Evolutionary conservation across 139 green algal genomes (phyloP).

Genomic region (Asterochloris sp.): DNA sequence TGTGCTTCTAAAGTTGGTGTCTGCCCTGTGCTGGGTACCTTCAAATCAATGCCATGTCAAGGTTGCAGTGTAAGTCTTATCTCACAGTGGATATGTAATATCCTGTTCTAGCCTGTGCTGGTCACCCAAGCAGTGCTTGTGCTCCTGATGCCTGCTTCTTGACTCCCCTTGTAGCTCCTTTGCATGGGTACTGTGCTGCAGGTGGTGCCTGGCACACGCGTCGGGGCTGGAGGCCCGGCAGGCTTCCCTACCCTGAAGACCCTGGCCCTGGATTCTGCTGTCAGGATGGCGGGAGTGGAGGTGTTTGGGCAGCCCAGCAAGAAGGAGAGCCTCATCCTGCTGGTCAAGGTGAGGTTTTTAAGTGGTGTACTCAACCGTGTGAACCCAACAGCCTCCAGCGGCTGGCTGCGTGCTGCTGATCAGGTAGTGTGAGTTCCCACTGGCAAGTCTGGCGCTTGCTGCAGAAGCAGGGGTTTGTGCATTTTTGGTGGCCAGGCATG

Average conservation of each 20-base stretch:
- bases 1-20: neutral
- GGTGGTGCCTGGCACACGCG: slow-evolving; percentile 57
- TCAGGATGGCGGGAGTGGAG: slow-evolving; percentile 64
- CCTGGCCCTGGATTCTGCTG: slow-evolving; percentile 31
- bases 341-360: slow-evolving; percentile 37
- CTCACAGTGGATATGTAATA: too few relatives aligned
- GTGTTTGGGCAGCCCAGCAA: slow-evolving; percentile 77
- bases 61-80: too few relatives aligned
- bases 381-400: neutral
- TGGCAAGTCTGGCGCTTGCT: too few relatives aligned
- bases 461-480: too few relatives aligned
- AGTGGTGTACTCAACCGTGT: neutral
- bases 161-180: too few relatives aligned
- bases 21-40: neutral
- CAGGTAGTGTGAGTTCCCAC: too few relatives aligned
- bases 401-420: too few relatives aligned
- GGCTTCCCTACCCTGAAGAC: slow-evolving; percentile 77
- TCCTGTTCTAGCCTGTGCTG: too few relatives aligned
- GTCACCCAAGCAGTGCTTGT: too few relatives aligned
- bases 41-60: neutral
- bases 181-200: neutral
- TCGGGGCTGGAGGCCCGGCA: slow-evolving; percentile 39
- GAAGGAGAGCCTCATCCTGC: slow-evolving; percentile 78
- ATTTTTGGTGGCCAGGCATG: too few relatives aligned
- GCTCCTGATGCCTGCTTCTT: too few relatives aligned